These are phyloP conservation scores for Pterulicium gracile DNA, from an alignment of 1,284 basidiomycete genomes.

Conservation along the genomic window DNA sequence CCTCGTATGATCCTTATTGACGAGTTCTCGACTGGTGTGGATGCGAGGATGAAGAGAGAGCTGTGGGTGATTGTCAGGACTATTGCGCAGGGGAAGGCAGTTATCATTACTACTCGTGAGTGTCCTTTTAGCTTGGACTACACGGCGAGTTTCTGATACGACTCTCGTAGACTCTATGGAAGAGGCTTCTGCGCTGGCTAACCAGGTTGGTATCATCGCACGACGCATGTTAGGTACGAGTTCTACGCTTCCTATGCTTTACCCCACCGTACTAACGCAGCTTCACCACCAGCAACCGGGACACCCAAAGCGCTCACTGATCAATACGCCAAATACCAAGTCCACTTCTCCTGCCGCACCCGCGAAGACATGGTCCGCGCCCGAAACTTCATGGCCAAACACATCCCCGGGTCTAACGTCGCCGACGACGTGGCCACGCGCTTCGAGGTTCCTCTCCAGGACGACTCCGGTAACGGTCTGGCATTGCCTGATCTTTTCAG, in stretches of 20 bases:
- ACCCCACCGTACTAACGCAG: slow-evolving; percentile 6
- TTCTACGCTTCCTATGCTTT: slow-evolving; percentile 13
- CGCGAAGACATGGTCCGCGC: slow-evolving; percentile 46
- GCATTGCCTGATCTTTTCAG: slow-evolving; percentile 51
- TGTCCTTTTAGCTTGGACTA: slow-evolving; percentile 9
- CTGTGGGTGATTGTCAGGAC: slow-evolving; percentile 69
- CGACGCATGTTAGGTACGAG: slow-evolving; percentile 50
- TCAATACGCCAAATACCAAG: slow-evolving; percentile 66
- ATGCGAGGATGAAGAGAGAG: slow-evolving; percentile 74
- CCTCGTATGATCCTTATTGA: slow-evolving; percentile 72
- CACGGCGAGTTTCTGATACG: background rate
- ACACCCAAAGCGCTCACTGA: slow-evolving; percentile 53
- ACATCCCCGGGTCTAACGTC: slow-evolving; percentile 52
- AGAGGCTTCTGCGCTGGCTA: slow-evolving; percentile 69
- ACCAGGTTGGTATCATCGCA: slow-evolving; percentile 63
- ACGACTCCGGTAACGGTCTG: slow-evolving; percentile 18
- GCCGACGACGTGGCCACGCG: slow-evolving; percentile 70
- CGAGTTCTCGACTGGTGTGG: slow-evolving; percentile 76
- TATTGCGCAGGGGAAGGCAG: slow-evolving; percentile 53
- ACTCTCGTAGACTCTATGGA: slow-evolving; percentile 62
- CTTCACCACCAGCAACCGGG: slow-evolving; percentile 40
- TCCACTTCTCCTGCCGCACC: slow-evolving; percentile 62
- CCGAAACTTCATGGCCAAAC: slow-evolving; percentile 44
- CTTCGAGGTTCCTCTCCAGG: slow-evolving; percentile 60
- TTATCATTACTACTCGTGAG: slow-evolving; percentile 62